A percentile compares a stretch with the other conserved stretches of the same genome.
phyloP scores from a whole-genome alignment of 2,329 filamentous ascomycete species.

The Teratosphaeria destructans region DNA sequence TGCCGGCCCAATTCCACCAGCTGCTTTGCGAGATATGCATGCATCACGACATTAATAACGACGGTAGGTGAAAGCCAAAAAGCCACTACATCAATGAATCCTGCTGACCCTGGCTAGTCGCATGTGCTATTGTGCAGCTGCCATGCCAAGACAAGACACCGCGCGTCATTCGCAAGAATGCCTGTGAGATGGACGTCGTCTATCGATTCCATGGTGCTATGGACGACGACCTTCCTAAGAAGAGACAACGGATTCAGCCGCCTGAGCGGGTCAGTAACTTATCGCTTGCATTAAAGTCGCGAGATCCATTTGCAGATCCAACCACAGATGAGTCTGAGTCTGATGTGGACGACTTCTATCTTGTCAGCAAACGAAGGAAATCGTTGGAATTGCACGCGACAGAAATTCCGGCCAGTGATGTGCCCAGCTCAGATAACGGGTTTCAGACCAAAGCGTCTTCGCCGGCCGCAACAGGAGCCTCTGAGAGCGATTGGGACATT shows the following conservation, averaged over 20 bases:
- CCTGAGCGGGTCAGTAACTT: not conserved
- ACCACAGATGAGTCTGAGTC: not conserved
- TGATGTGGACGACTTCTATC: not conserved
- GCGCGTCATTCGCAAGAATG: not conserved
- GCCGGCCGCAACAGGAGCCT: not conserved
- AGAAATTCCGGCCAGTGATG: not conserved
- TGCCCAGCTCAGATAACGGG: constrained; percentile 6
- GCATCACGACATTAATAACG: constrained; percentile 29
- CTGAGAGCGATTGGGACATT: constrained; percentile 2
- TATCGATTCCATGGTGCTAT: constrained; percentile 7
- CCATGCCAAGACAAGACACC: constrained; percentile 11
- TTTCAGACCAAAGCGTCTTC: not conserved
- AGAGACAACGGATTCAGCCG: not conserved
- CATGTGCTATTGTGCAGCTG: constrained; percentile 22
- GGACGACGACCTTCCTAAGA: not conserved
- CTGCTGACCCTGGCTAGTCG: constrained; percentile 7
- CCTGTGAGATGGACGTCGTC: constrained; percentile 2
- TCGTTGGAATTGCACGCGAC: not conserved
- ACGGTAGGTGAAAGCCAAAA: constrained; percentile 24
- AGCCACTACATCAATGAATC: constrained; percentile 9
- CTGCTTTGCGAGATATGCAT: constrained; percentile 31
- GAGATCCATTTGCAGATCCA: not conserved
- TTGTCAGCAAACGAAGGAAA: not conserved
- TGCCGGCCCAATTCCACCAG: constrained; percentile 31
- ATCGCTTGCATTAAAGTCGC: not conserved